Evolutionary conservation across 1,139 yeast species (phyloP).

Genomic region (Oligophagozyma castellii): DNA sequence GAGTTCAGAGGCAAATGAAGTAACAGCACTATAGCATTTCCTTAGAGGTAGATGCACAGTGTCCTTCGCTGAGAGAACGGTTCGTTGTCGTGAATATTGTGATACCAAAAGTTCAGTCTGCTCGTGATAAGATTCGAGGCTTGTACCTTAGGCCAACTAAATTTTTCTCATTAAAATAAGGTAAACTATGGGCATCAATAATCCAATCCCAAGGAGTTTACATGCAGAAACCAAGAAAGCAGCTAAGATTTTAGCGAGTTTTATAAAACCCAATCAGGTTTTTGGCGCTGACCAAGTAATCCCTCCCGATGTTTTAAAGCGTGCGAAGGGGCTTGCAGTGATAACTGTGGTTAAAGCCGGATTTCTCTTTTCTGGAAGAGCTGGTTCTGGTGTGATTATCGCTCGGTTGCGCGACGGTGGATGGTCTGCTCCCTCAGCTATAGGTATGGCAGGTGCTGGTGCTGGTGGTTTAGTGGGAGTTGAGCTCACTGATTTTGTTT

Average conservation of each 20-base stretch:
- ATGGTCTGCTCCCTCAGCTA: slow-evolving; percentile 98
- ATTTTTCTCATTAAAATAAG: background rate
- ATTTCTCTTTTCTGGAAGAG: slow-evolving; percentile 88
- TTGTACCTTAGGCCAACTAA: slow-evolving; percentile 1
- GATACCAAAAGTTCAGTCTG: no score
- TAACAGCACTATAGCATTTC: no score
- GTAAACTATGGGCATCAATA: slow-evolving; percentile 58
- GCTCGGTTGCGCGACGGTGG: slow-evolving; percentile 88
- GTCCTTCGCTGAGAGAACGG: no score
- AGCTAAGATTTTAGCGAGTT: slow-evolving; percentile 82
- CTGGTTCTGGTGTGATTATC: slow-evolving; percentile 92
- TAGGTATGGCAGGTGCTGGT: slow-evolving; percentile 95
- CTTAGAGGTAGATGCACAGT: no score
- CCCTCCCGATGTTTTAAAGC: slow-evolving; percentile 76
- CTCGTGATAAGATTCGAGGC: no score
- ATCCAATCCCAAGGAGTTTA: slow-evolving; percentile 88
- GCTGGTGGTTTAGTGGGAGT: slow-evolving; percentile 98
- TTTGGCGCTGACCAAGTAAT: slow-evolving; percentile 81
- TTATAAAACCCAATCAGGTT: slow-evolving; percentile 89
- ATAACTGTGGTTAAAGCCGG: slow-evolving; percentile 94
- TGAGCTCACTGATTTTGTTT: slow-evolving; percentile 91
- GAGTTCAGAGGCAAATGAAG: no score
- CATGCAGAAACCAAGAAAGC: slow-evolving; percentile 89
- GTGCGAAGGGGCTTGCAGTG: slow-evolving; percentile 87
- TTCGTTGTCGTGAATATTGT: no score